A percentile compares a stretch with the other conserved stretches of the same genome.
Evolutionary conservation across 768 basidiomycete genomes (phyloP).

Genomic region (Lactarius deliciosus): DNA sequence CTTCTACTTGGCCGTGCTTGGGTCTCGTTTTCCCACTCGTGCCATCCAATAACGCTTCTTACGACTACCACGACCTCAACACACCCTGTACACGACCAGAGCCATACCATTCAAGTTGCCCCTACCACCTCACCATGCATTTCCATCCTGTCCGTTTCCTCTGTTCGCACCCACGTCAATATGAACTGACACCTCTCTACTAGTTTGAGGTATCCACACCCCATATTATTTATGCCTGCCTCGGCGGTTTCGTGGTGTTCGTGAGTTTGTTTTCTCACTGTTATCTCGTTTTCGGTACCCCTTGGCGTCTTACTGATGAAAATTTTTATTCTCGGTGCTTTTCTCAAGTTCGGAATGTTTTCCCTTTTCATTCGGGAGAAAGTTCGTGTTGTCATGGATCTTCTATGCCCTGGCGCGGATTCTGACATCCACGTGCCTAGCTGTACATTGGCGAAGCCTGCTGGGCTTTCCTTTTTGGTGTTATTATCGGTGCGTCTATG

Average conservation of each 20-base stretch:
- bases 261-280: conserved; percentile 39
- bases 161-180: background rate
- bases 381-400: conserved; percentile 40
- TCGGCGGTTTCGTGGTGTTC: conserved; percentile 81
- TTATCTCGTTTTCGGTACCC: background rate
- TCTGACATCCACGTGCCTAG: conserved; percentile 37
- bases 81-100: conserved; percentile 6
- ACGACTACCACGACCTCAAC: conserved; percentile 12
- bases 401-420: background rate
- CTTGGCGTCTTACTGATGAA: background rate
- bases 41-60: background rate
- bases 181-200: conserved; percentile 16
- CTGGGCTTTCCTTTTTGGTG: conserved; percentile 91
- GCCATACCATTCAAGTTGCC: background rate
- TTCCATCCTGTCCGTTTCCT: conserved; percentile 49
- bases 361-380: conserved; percentile 87
- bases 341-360: conserved; percentile 86
- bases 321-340: background rate
- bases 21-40: background rate
- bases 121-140: conserved; percentile 37
- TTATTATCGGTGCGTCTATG: conserved; percentile 69
- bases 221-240: conserved; percentile 75
- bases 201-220: conserved; percentile 63
- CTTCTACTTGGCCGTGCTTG: background rate
- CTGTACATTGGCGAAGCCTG: conserved; percentile 96